A percentile compares a stretch with the other conserved stretches of the same genome.
Conservation (phyloP, 2,329 filamentous ascomycete genomes). For the Colletotrichum tabaci region DNA sequence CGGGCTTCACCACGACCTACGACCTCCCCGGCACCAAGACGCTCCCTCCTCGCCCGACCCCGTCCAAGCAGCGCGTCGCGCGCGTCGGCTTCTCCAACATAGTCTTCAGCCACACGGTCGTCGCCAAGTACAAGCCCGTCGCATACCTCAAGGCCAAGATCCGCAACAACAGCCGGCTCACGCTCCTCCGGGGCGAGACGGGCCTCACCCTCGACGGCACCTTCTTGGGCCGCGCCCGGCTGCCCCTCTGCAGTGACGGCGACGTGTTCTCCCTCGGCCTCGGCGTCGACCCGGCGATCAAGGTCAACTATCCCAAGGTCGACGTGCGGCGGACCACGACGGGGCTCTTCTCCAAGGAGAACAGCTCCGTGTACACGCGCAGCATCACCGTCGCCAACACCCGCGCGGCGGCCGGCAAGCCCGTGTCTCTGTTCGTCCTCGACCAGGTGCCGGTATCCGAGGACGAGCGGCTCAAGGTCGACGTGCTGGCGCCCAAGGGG, state of each 20-base stretch:
- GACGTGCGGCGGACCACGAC: slow-evolving; percentile 65
- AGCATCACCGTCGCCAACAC: slow-evolving; percentile 67
- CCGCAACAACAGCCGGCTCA: slow-evolving; percentile 69
- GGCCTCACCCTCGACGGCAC: slow-evolving; percentile 75
- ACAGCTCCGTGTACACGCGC: slow-evolving; percentile 65
- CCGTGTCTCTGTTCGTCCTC: slow-evolving; percentile 65
- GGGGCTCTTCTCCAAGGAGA: slow-evolving; percentile 69
- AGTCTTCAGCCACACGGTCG: slow-evolving; percentile 69
- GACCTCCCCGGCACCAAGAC: slow-evolving; percentile 73
- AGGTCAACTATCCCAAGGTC: slow-evolving; percentile 69
- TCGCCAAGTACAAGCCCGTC: slow-evolving; percentile 72
- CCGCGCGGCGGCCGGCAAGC: slow-evolving; percentile 52
- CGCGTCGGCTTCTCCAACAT: slow-evolving; percentile 66
- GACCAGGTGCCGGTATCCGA: slow-evolving; percentile 76
- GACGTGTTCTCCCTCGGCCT: slow-evolving; percentile 68
- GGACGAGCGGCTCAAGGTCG: slow-evolving; percentile 70
- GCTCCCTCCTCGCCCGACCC: slow-evolving; percentile 64
- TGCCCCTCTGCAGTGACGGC: slow-evolving; percentile 70
- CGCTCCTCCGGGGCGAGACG: slow-evolving; percentile 68
- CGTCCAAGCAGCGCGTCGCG: slow-evolving; percentile 72
- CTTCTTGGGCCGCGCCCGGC: slow-evolving; percentile 70
- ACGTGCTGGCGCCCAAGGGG: slow-evolving; percentile 64
- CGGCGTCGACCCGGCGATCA: slow-evolving; percentile 72
- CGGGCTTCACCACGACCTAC: slow-evolving; percentile 73
- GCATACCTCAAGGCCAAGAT: slow-evolving; percentile 73